These are phyloP conservation scores for Alternaria sp. DNA, from an alignment of 2,329 filamentous ascomycete species.

Conservation along the genomic window DNA sequence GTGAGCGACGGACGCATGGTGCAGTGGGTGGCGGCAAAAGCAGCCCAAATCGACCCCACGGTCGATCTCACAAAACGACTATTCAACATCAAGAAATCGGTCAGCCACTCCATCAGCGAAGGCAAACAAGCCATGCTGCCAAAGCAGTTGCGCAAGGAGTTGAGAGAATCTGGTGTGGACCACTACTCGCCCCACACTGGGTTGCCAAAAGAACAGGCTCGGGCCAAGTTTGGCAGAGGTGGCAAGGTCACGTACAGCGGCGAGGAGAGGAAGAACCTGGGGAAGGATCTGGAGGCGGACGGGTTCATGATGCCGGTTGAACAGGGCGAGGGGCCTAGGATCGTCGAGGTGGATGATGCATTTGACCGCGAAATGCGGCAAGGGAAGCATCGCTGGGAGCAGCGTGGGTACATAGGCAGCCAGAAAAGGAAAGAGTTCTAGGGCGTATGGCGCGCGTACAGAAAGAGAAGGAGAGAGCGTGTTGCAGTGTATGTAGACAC, in stretches of 20 bases:
- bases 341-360: background rate
- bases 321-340: background rate
- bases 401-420: background rate
- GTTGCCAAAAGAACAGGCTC: slow-evolving; percentile 13
- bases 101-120: slow-evolving; percentile 16
- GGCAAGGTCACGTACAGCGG: background rate
- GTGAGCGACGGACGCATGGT: slow-evolving; percentile 34
- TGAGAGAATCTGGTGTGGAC: slow-evolving; percentile 5
- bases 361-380: background rate
- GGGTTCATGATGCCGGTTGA: background rate
- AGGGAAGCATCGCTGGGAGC: background rate
- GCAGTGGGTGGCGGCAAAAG: slow-evolving; percentile 35
- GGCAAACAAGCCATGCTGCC: slow-evolving; percentile 27
- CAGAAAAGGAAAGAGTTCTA: background rate
- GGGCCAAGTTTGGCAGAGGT: slow-evolving; percentile 3
- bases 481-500: background rate
- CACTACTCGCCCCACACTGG: slow-evolving; percentile 19
- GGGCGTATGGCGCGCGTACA: too few relatives aligned
- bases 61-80: slow-evolving; percentile 23
- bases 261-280: slow-evolving; percentile 13
- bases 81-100: slow-evolving; percentile 24
- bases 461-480: background rate
- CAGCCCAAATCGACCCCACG: background rate
- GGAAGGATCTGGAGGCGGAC: slow-evolving; percentile 7
- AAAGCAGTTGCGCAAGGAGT: slow-evolving; percentile 11